Base-by-base conservation (phyloP, 2,329 filamentous ascomycete species). In the Trichocomaceae sp. region DNA sequence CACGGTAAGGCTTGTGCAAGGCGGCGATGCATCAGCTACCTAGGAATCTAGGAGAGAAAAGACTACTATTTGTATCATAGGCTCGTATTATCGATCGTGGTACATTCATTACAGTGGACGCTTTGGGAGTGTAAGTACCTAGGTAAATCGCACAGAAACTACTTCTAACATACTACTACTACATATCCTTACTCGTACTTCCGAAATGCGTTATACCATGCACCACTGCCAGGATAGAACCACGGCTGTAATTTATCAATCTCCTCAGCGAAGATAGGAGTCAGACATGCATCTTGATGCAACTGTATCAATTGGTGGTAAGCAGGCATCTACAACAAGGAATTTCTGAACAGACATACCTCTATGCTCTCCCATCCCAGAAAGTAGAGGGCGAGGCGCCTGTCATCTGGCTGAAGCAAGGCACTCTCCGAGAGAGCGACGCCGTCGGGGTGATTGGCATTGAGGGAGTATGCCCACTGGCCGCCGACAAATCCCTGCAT, bases 231-330 rank as follows among this genome's bases (percentile, higher is more conserved):
- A 20, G 6, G 3, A 13, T 48, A 48, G 7, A 48, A 48, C 46
- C 46, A 48, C 20, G 46, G 46, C 46, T 48, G 46, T 48, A 48
- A 37, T n/a, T 37, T 48, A 48, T 48, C 46, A 15, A 48, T 48
- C 29, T 48, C 46, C 7, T 48, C 46, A 5, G 46, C 46, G 29
- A 37, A 48, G 35, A 48, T 15, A n/a, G 46, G 46, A 48, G 29
- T 37, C 23, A 23, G n/a, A 48, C 46, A 48, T 20, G 46, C 46
- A 37, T 48, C 17, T 48, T 48, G 46, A 48, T 48, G 46, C 17
- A 48, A 22, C 46, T 48, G 23, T 48, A 12, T 35, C 4, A 46
- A 2, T n/a, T n/a, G n/a, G 17, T 10, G 20, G 44, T 46, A n/a
- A 46, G 44, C 20, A 23, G 8, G 5, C 26, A n/a, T 23, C 44